Conservation (phyloP, 495 filamentous ascomycete genomes). For the Podospora pseudocomata region DNA sequence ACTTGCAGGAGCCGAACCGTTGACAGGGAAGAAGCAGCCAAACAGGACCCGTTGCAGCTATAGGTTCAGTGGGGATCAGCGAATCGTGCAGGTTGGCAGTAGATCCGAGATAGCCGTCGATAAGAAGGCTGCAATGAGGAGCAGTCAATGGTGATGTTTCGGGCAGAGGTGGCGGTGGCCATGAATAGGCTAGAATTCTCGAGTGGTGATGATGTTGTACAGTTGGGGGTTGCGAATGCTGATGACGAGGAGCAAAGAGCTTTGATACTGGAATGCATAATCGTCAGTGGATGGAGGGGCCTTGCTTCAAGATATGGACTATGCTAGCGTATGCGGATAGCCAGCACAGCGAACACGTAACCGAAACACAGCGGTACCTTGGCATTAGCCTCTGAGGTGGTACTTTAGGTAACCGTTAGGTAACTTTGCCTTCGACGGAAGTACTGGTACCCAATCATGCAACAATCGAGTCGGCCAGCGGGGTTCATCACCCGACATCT, state of each 20-base stretch:
- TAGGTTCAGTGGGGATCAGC: background rate
- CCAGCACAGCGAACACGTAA: conserved; percentile 2
- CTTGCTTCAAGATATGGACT: background rate
- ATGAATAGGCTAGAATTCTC: background rate
- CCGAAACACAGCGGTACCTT: conserved; percentile 14
- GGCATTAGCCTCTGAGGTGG: conserved; percentile 7
- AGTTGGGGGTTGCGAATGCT: background rate
- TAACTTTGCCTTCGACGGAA: background rate
- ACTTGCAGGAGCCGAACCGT: background rate
- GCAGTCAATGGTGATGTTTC: background rate
- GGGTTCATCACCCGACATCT: background rate
- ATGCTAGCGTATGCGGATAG: background rate
- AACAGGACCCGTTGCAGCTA: background rate
- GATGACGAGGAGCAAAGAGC: background rate
- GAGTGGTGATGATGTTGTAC: background rate
- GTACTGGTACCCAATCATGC: conserved; percentile 10
- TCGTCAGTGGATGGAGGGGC: background rate
- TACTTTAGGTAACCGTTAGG: conserved; percentile 19
- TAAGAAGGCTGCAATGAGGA: background rate
- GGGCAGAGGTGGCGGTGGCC: background rate
- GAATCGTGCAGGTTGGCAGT: background rate
- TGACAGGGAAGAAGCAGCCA: background rate
- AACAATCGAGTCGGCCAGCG: background rate
- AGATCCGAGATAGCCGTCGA: background rate
- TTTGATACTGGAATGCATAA: background rate